These are phyloP conservation scores for Podaxis mareebaensis DNA, from an alignment of 768 basidiomycete species.

Conservation along the genomic window DNA sequence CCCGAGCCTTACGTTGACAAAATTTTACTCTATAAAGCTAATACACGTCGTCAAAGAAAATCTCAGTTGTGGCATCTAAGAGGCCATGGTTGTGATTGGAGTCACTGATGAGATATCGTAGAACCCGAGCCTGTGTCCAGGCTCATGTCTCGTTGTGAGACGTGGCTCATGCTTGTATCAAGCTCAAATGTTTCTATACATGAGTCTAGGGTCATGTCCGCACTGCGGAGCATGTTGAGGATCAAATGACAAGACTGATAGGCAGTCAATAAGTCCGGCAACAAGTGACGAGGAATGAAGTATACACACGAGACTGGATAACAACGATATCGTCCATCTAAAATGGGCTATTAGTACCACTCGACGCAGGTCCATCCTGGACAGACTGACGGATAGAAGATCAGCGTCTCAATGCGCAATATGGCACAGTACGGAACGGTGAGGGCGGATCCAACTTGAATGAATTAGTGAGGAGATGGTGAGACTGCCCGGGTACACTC, in stretches of 20 bases:
- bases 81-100: too few relatives aligned
- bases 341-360: background rate
- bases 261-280: background rate
- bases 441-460: background rate
- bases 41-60: too few relatives aligned
- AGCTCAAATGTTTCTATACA: background rate
- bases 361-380: background rate
- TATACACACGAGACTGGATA: background rate
- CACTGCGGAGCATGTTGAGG: background rate
- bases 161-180: too few relatives aligned
- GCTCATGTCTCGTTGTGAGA: too few relatives aligned
- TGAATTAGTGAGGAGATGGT: background rate
- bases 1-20: too few relatives aligned
- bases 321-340: background rate
- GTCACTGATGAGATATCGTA: too few relatives aligned
- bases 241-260: background rate
- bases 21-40: too few relatives aligned
- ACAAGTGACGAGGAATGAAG: background rate
- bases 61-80: too few relatives aligned
- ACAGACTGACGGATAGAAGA: background rate
- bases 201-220: background rate
- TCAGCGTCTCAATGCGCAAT: background rate
- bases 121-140: too few relatives aligned
- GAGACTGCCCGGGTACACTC: background rate
- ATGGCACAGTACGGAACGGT: background rate